These are phyloP conservation scores for Niveomyces coronatus DNA, from an alignment of 2,329 filamentous ascomycete species.

Conservation along the genomic window DNA sequence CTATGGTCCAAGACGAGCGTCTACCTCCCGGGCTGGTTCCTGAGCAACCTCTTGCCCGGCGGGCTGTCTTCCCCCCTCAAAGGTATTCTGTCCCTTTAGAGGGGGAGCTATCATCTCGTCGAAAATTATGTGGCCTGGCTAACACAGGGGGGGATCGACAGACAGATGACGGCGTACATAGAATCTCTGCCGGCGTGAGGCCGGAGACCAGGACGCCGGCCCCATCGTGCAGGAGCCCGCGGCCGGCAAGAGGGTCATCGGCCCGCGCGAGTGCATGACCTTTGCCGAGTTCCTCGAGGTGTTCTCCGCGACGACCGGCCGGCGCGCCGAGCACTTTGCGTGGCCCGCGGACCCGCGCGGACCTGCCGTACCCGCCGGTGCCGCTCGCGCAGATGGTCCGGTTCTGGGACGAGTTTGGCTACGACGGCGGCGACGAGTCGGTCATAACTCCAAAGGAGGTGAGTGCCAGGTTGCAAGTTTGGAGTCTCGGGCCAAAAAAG, in stretches of 20 bases:
- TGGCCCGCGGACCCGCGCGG: constrained; percentile 3
- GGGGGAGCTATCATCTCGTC: no score
- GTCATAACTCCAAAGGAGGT: constrained; percentile 11
- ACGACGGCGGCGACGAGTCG: constrained; percentile 11
- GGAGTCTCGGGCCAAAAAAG: no score
- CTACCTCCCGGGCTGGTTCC: constrained; percentile 12
- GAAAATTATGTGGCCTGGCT: no score
- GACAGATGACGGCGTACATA: constrained; percentile 13
- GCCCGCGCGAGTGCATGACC: constrained; percentile 16
- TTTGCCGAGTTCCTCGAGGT: constrained; percentile 11
- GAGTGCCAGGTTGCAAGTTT: no score
- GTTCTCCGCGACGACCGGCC: constrained; percentile 13
- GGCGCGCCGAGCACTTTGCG: constrained; percentile 7
- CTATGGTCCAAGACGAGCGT: constrained; percentile 16
- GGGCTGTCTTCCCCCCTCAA: neutral
- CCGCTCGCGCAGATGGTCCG: constrained; percentile 8
- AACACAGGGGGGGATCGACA: no score
- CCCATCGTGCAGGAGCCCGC: constrained; percentile 12
- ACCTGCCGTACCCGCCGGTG: constrained; percentile 3
- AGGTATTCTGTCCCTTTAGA: constrained; percentile 8
- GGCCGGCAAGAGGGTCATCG: constrained; percentile 15
- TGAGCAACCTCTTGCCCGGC: constrained; percentile 12
- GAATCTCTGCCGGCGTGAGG: constrained; percentile 12
- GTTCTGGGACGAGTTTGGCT: constrained; percentile 13
- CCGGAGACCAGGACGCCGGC: constrained; percentile 15